A percentile compares a stretch with the other conserved stretches of the same genome.
Evolutionary conservation across 106 monocot species (phyloP).

Genomic region (Apostasia ramifera): DNA sequence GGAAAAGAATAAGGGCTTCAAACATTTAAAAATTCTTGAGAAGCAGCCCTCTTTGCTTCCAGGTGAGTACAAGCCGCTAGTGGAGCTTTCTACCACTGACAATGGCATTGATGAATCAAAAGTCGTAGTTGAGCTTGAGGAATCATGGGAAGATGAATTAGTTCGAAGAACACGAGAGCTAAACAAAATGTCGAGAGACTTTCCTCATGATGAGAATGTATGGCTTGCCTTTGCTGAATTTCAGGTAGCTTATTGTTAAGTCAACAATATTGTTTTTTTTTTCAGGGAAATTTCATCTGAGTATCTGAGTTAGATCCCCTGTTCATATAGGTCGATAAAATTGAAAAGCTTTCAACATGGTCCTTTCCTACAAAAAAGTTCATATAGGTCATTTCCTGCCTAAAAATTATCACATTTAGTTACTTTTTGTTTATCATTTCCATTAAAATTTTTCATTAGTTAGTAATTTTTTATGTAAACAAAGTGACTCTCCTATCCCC

Average conservation of each 20-base stretch:
- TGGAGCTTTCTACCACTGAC: constrained; percentile 23
- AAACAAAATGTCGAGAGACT: constrained; percentile 80
- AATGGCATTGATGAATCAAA: constrained; percentile 13
- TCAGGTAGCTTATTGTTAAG: constrained; percentile 52
- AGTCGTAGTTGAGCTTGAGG: constrained; percentile 36
- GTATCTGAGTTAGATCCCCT: no score
- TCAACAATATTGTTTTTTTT: background rate
- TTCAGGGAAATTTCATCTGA: constrained; percentile 26
- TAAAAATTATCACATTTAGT: no score
- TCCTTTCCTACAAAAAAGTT: no score
- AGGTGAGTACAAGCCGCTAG: constrained; percentile 55
- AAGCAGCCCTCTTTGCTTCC: constrained; percentile 16
- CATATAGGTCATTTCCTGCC: no score
- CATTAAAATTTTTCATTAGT: no score
- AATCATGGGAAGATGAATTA: constrained; percentile 95
- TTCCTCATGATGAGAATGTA: constrained; percentile 77
- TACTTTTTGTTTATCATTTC: no score
- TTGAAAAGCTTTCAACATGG: no score
- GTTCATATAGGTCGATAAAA: no score
- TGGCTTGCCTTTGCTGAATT: constrained; percentile 88
- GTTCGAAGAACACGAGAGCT: constrained; percentile 74
- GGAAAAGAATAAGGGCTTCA: constrained; percentile 70
- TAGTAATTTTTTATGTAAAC: no score
- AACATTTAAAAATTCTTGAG: constrained; percentile 48
- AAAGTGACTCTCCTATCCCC: no score